Conservation (phyloP, 2,329 filamentous ascomycete genomes). For the Calcarisporium arbuscula region DNA sequence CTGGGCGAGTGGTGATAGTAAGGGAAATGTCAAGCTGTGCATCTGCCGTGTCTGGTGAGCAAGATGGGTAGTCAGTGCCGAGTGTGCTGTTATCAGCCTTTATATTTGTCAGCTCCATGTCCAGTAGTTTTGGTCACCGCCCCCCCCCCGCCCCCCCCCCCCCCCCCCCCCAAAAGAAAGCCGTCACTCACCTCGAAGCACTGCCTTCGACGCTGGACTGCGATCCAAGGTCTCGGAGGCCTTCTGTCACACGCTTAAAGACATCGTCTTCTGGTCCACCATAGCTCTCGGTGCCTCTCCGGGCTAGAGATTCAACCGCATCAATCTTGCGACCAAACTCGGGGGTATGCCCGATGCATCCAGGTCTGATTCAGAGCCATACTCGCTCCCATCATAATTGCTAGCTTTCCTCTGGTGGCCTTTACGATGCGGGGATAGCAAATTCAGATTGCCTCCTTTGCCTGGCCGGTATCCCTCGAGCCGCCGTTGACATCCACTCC, state of each 20-base stretch:
- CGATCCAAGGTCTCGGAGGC: conserved; percentile 65
- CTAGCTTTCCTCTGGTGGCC: conserved; percentile 47
- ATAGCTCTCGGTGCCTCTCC: conserved; percentile 59
- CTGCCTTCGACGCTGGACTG: conserved; percentile 67
- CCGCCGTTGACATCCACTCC: conserved; percentile 22
- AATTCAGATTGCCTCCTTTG: conserved; percentile 32
- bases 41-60: conserved; percentile 69
- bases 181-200: conserved; percentile 53
- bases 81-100: conserved; percentile 70
- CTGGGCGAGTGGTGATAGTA: conserved; percentile 62
- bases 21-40: conserved; percentile 63
- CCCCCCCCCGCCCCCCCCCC: no score
- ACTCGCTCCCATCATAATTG: conserved; percentile 68
- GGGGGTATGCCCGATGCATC: conserved; percentile 62
- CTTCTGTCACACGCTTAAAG: conserved; percentile 61
- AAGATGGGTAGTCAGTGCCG: conserved; percentile 67
- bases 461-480: no score
- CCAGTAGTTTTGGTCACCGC: no score
- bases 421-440: conserved; percentile 37
- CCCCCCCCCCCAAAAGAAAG: not conserved
- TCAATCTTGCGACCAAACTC: conserved; percentile 65
- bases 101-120: conserved; percentile 13
- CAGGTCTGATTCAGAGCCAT: conserved; percentile 65
- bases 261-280: conserved; percentile 60
- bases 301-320: conserved; percentile 63